These are phyloP conservation scores for Xylaria cubensis DNA, from an alignment of 495 filamentous ascomycete genomes.

Conservation along the genomic window DNA sequence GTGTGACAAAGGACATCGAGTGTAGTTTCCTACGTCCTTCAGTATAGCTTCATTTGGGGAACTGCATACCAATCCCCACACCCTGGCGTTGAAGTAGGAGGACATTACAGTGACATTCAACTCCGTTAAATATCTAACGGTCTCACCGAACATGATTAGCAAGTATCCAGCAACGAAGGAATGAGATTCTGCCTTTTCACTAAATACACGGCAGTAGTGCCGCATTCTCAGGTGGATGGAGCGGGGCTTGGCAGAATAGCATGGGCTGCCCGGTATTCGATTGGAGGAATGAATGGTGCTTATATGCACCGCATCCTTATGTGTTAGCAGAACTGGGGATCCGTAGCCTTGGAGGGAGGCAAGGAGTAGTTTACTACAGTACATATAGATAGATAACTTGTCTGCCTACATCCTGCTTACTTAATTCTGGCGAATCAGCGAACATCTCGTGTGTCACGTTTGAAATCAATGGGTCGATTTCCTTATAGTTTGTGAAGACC, in stretches of 20 bases:
- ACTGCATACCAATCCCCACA: background rate
- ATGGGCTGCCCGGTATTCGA: background rate
- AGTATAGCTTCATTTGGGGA: background rate
- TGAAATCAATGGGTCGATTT: background rate
- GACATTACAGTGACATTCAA: background rate
- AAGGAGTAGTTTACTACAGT: background rate
- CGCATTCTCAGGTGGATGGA: background rate
- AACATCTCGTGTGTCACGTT: background rate
- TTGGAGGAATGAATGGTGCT: slow-evolving; percentile 1
- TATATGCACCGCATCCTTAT: background rate
- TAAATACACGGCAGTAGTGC: background rate
- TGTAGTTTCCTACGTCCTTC: background rate
- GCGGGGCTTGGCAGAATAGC: background rate
- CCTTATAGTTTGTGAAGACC: background rate
- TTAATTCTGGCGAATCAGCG: background rate
- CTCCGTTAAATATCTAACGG: background rate
- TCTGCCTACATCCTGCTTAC: background rate
- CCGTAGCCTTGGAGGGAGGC: background rate
- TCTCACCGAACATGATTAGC: background rate
- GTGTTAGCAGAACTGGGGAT: background rate
- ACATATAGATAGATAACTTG: background rate
- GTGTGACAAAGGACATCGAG: background rate
- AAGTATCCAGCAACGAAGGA: background rate
- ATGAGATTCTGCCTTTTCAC: background rate
- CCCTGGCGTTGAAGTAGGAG: background rate